A percentile compares a stretch with the other conserved stretches of the same genome.
Conservation (phyloP, 306 rosid species). For the Fragaria ananassa region DNA sequence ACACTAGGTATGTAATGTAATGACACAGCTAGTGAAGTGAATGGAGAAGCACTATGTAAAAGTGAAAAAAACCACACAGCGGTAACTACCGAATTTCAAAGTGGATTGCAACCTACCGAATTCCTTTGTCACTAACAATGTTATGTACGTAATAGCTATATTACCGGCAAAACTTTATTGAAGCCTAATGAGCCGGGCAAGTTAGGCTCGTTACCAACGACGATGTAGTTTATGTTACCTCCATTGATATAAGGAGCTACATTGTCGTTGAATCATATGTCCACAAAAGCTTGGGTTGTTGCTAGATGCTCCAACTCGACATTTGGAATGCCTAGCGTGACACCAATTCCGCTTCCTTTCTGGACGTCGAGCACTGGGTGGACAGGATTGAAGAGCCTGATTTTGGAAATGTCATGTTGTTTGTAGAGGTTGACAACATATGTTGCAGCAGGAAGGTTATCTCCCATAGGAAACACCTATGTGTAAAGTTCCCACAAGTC, state of each 20-base stretch:
- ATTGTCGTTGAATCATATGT: slow-evolving; percentile 7
- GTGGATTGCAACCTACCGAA: no score
- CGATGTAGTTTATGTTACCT: slow-evolving; percentile 1
- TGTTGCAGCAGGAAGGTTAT: slow-evolving; percentile 23
- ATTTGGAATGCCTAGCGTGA: background rate
- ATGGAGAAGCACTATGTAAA: no score
- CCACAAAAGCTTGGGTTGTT: background rate
- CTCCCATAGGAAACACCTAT: slow-evolving; percentile 26
- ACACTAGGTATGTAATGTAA: no score
- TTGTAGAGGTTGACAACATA: slow-evolving; percentile 19
- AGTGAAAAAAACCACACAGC: no score
- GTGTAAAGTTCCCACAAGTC: background rate
- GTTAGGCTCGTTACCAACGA: slow-evolving; percentile 16
- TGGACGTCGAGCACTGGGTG: slow-evolving; percentile 12
- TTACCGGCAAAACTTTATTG: background rate
- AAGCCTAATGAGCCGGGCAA: background rate
- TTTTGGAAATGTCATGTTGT: slow-evolving; percentile 11
- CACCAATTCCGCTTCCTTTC: background rate
- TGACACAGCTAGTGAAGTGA: no score
- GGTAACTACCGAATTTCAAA: no score
- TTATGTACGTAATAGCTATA: background rate
- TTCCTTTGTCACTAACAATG: background rate
- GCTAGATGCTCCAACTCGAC: slow-evolving; percentile 4
- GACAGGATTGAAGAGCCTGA: slow-evolving; percentile 30
- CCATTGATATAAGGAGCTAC: background rate